Base-by-base conservation (phyloP, 495 filamentous ascomycete species). In the Penicilliopsis zonata region DNA sequence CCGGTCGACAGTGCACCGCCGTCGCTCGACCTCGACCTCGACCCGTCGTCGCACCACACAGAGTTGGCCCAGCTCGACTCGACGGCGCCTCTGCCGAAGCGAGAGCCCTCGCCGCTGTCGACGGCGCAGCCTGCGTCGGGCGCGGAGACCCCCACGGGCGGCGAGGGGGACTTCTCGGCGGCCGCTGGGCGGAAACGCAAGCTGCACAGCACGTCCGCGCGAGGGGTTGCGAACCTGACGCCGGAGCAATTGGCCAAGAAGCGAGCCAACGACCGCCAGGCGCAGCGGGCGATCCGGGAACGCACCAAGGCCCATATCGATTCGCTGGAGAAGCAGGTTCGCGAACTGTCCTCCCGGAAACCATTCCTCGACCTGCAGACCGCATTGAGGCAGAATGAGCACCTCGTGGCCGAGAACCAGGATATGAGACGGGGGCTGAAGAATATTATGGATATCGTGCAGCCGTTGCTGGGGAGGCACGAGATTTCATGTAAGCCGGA, bases 211-310 rank as follows among this genome's bases (percentile, higher is more conserved):
- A 54, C 59, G 6, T 76, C 70, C n/a, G 69, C 72, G 16, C 63
- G 80, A 35, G 77, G 77, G 23, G 78, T 86, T 13, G 74, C 77
- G 32, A 82, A 76, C 36, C 69, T 85, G 38, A 80, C 76, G 9
- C 71, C 74, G n/a, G 68, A 75, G 15, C 79, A 85, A 48, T 61
- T 82, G 29, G 76, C 70, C 5, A 72, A 79, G 47, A 94, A 94
- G 55, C 70, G 86, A 34, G 83, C 82, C 46, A 92, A 92, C 53
- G 86, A 94, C 49, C 72, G 86, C 24, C 82, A 87, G 55, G 86
- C 86, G 12, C 86, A 94, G 52, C 72, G 82, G 30, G 82, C 82
- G 12, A 94, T 92, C 36, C 69, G 86, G 10, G 78, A 83, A 43
- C 68, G 86, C 36, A 92, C 80, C 8, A 87, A 85, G 44, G 65